Evolutionary conservation across 345 rosid species (phyloP).

Genomic region (Gossypium arboreum): DNA sequence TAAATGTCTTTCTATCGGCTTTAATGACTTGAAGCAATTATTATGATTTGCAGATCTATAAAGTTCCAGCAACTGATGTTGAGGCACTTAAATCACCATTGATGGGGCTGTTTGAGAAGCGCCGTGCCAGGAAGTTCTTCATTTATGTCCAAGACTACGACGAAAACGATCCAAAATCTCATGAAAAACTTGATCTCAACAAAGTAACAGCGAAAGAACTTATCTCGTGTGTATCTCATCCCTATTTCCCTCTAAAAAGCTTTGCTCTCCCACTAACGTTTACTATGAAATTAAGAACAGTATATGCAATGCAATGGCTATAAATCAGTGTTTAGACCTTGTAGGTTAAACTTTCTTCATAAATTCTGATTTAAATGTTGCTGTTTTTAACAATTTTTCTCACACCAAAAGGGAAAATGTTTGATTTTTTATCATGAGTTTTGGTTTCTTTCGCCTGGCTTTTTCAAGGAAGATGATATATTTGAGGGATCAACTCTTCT

Average conservation of each 20-base stretch:
- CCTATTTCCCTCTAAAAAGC: background rate
- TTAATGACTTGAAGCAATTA: background rate
- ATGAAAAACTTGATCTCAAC: constrained; percentile 70
- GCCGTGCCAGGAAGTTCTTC: constrained; percentile 84
- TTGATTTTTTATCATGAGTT: background rate
- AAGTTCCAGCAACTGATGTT: constrained; percentile 85
- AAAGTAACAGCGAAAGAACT: constrained; percentile 80
- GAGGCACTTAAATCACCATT: constrained; percentile 86
- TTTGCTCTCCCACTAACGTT: background rate
- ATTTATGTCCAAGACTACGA: constrained; percentile 89
- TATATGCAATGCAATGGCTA: too few relatives aligned
- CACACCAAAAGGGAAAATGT: too few relatives aligned
- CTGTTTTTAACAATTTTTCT: too few relatives aligned
- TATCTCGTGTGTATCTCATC: constrained; percentile 47
- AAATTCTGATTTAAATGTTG: background rate
- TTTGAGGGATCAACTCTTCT: background rate
- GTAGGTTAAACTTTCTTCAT: background rate
- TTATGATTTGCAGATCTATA: constrained; percentile 48
- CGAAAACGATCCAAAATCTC: constrained; percentile 86
- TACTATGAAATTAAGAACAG: too few relatives aligned
- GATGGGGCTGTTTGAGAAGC: constrained; percentile 95
- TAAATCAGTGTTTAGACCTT: too few relatives aligned
- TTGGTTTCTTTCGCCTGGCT: background rate
- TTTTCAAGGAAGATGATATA: background rate
- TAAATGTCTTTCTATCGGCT: background rate